These are phyloP conservation scores for Cladosporium colombiae DNA, from an alignment of 2,329 filamentous ascomycete genomes.

Conservation along the genomic window DNA sequence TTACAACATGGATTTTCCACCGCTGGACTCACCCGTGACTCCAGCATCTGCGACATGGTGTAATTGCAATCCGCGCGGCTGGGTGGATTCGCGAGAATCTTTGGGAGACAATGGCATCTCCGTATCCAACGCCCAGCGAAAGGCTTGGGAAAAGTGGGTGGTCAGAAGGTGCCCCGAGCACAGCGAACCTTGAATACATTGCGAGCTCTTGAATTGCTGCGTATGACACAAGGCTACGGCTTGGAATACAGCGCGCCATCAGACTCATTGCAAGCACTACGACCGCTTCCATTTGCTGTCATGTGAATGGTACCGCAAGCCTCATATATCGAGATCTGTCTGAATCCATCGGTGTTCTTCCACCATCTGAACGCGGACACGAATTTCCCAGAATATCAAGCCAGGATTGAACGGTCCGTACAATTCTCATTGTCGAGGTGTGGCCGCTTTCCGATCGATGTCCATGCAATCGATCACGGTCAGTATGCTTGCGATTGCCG, in stretches of 20 bases:
- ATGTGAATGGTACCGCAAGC: not conserved
- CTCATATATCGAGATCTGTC: not conserved
- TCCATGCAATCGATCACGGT: not conserved
- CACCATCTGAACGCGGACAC: not conserved
- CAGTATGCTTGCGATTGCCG: not conserved
- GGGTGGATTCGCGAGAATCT: slow-evolving; percentile 45
- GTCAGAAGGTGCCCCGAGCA: slow-evolving; percentile 49
- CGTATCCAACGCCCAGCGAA: slow-evolving; percentile 53
- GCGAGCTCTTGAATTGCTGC: not conserved
- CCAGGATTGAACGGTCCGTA: not conserved
- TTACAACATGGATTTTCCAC: slow-evolving; percentile 49
- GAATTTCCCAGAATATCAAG: not conserved
- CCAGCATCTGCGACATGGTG: slow-evolving; percentile 51
- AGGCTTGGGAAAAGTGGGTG: slow-evolving; percentile 59
- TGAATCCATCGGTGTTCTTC: not conserved
- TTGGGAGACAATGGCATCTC: slow-evolving; percentile 51
- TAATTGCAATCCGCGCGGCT: slow-evolving; percentile 43
- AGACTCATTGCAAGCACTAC: not conserved
- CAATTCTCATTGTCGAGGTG: not conserved
- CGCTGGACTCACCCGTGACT: slow-evolving; percentile 45
- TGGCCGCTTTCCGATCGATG: not conserved
- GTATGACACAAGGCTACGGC: not conserved
- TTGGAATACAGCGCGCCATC: not conserved
- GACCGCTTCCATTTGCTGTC: not conserved
- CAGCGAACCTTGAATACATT: slow-evolving; percentile 28